Conservation (phyloP, 1,284 basidiomycete species). For the Paramarasmius palmivorus region DNA sequence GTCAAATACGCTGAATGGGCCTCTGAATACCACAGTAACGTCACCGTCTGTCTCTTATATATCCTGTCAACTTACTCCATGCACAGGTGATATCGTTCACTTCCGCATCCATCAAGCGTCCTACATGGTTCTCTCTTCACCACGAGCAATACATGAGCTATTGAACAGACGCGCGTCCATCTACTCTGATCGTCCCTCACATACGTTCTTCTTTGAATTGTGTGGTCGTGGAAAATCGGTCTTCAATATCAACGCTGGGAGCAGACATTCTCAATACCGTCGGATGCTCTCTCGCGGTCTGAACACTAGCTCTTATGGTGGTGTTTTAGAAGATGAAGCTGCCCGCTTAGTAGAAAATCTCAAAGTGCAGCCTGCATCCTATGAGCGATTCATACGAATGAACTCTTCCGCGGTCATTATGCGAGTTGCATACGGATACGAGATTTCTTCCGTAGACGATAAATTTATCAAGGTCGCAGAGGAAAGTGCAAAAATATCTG, state of each 20-base stretch:
- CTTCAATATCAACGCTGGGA: constrained; percentile 38
- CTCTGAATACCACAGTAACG: constrained; percentile 7
- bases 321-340: constrained; percentile 34
- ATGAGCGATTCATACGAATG: constrained; percentile 37
- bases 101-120: constrained; percentile 34
- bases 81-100: constrained; percentile 31
- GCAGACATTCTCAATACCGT: constrained; percentile 40
- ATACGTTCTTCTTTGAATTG: constrained; percentile 41
- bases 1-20: constrained; percentile 14
- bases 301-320: constrained; percentile 30
- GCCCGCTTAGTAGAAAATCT: constrained; percentile 31
- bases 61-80: not conserved
- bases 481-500: constrained; percentile 40
- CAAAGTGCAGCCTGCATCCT: constrained; percentile 27
- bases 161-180: constrained; percentile 37
- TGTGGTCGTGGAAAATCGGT: constrained; percentile 38
- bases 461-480: constrained; percentile 41
- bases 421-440: constrained; percentile 45
- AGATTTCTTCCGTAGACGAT: constrained; percentile 33
- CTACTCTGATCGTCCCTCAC: constrained; percentile 43
- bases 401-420: constrained; percentile 43
- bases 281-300: constrained; percentile 36
- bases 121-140: constrained; percentile 37
- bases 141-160: constrained; percentile 31
- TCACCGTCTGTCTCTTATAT: not conserved